A percentile compares a stretch with the other conserved stretches of the same genome.
phyloP scores from a whole-genome alignment of 768 basidiomycete species.

The Macrolepiota dolichaula region DNA sequence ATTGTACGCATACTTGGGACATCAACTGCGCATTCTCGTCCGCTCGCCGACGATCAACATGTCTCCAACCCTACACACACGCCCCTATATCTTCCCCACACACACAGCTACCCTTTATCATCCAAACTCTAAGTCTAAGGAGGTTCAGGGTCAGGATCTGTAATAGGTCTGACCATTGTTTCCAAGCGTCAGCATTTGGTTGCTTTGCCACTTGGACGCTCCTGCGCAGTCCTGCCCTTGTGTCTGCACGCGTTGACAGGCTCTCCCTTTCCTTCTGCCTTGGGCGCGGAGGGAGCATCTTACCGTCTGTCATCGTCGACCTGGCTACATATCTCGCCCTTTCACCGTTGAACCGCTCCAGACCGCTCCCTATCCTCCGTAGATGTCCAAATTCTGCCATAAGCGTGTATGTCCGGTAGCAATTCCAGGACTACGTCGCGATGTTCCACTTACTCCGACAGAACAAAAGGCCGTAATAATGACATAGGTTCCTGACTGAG shows the following conservation, averaged over 20 bases:
- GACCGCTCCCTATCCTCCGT: neutral
- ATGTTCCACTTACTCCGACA: no score
- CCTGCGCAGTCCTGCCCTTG: no score
- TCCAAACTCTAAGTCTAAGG: neutral
- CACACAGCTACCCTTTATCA: neutral
- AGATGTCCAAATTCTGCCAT: neutral
- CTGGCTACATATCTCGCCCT: neutral
- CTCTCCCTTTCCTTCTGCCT: neutral
- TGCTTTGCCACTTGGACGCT: neutral
- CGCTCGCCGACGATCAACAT: neutral
- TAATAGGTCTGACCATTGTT: neutral
- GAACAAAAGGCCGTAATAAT: no score
- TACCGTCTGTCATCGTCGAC: neutral
- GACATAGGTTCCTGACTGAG: no score
- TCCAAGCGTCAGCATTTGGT: neutral
- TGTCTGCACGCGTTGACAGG: neutral
- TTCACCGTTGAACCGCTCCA: neutral
- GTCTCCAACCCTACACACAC: neutral
- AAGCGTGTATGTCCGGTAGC: neutral
- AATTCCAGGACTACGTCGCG: no score
- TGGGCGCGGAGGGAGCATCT: neutral
- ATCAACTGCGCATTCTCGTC: neutral
- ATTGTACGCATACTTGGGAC: no score
- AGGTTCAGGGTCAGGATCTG: neutral
- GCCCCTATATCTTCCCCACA: neutral